phyloP scores from a whole-genome alignment of 202 grass and related monocot species.

The Saccharum hybrid region DNA sequence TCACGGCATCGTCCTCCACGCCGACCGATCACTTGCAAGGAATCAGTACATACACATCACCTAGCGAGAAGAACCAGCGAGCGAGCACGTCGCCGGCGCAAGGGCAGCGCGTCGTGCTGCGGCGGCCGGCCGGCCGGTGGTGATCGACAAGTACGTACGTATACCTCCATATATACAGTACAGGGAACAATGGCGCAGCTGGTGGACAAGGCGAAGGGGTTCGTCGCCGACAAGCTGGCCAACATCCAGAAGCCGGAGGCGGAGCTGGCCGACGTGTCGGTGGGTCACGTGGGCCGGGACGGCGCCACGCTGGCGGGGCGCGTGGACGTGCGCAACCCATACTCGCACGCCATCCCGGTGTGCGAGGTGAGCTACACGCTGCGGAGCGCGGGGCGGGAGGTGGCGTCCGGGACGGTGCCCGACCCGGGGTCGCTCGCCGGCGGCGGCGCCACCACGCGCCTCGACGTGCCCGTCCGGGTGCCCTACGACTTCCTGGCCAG shows the following conservation, averaged over 20 bases:
- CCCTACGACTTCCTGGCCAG: conserved; percentile 77
- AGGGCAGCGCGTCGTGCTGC: too few species aligned
- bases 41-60: not conserved
- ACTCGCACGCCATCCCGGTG: conserved; percentile 73
- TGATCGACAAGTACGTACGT: not conserved
- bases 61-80: not conserved
- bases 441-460: conserved; percentile 39
- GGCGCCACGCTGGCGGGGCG: conserved; percentile 54
- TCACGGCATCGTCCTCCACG: not conserved
- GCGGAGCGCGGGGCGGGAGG: conserved; percentile 64
- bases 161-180: too few species aligned
- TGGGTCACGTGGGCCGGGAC: conserved; percentile 58
- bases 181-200: conserved; percentile 54
- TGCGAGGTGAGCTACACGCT: conserved; percentile 85
- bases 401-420: conserved; percentile 70
- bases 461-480: conserved; percentile 73
- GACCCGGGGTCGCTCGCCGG: conserved; percentile 77
- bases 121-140: too few species aligned
- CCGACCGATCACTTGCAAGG: not conserved
- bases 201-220: conserved; percentile 70
- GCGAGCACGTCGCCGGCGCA: not conserved
- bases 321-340: conserved; percentile 73
- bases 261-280: conserved; percentile 55
- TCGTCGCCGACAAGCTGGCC: conserved; percentile 68
- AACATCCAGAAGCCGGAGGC: conserved; percentile 76